Base-by-base conservation (phyloP, 202 grass and related monocot species). In the Dendrocalamus latiflorus region DNA sequence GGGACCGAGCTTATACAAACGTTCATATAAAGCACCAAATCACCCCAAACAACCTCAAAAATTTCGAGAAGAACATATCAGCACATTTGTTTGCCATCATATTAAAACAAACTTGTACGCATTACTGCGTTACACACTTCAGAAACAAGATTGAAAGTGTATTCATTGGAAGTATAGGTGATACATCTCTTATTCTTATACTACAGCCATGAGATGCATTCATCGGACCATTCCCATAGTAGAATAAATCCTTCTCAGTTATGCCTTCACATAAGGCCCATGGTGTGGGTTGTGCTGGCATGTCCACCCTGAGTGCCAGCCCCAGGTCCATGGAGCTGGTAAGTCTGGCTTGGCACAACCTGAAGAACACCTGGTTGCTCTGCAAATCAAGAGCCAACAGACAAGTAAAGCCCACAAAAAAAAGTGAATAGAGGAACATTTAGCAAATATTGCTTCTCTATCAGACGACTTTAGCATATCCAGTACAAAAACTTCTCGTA, bases 341-440 rank as follows among this genome's bases (percentile, higher is more conserved):
- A 80, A 8, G 88, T 93, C 88, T 87, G 74, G 73, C 86, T 87
- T 13, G 88, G 86, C 37, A 83, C 77, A 45, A 96, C 81, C 83
- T 93, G 93, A 77, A 93, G 83, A 43, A 96, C 93, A 62, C 86
- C 73, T 66, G 93, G 88, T 89, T 83, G 88, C 86, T 85, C 93
- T 96, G 90, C 88, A 83, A 44, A 37, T 26, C 62, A 57, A 50
- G 28, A 70, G 9, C 30, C 68, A 74, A 54, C 50, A 38, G 5
- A 9, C 38, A 77, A 28, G 25, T 65, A 3, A 37, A 21, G 11
- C 28, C 5, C 21, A 37, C 4, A 30, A 30, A 58, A 26, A 14
- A 1, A 64, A 71, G 45, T 22, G 38, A 26, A 24, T 25, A n/a
- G 49, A 28, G 14, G 17, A 66, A 11, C 13, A 68, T n/a, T 41